These are phyloP conservation scores for Moniliophthora roreri DNA, from an alignment of 1,284 basidiomycete genomes.

Conservation along the genomic window DNA sequence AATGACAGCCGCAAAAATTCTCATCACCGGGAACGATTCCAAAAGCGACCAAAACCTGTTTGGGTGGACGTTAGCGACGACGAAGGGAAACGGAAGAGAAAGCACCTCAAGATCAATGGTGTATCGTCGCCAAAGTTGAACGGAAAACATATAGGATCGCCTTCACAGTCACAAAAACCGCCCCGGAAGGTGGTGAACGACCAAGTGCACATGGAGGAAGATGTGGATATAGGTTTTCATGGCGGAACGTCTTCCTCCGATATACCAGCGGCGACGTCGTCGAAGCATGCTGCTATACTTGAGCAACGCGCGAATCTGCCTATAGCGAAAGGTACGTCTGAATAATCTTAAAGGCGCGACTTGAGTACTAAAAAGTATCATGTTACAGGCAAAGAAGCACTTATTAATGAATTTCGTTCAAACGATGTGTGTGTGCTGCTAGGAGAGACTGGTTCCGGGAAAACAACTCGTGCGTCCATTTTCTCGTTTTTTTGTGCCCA, in stretches of 20 bases:
- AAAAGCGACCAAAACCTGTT: conserved; percentile 12
- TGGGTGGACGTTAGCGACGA: conserved; percentile 39
- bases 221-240: not conserved
- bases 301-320: conserved; percentile 71
- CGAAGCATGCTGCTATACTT: conserved; percentile 36
- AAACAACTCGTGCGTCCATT: conserved; percentile 84
- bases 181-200: conserved; percentile 17
- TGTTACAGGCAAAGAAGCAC: conserved; percentile 66
- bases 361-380: conserved; percentile 10
- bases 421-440: conserved; percentile 91
- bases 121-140: conserved; percentile 15
- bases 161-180: too few relatives aligned
- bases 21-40: not conserved
- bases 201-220: not conserved
- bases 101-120: conserved; percentile 24
- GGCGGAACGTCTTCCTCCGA: too few relatives aligned
- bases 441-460: conserved; percentile 97
- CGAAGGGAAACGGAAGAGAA: conserved; percentile 26
- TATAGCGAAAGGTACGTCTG: conserved; percentile 68
- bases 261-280: conserved; percentile 3
- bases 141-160: conserved; percentile 20
- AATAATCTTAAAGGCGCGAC: not conserved
- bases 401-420: conserved; percentile 71
- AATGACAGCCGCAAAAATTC: not conserved
- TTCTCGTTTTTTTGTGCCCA: conserved; percentile 1